Base-by-base conservation (phyloP, 2,329 filamentous ascomycete species). In the Ophiostoma himal-ulmi region DNA sequence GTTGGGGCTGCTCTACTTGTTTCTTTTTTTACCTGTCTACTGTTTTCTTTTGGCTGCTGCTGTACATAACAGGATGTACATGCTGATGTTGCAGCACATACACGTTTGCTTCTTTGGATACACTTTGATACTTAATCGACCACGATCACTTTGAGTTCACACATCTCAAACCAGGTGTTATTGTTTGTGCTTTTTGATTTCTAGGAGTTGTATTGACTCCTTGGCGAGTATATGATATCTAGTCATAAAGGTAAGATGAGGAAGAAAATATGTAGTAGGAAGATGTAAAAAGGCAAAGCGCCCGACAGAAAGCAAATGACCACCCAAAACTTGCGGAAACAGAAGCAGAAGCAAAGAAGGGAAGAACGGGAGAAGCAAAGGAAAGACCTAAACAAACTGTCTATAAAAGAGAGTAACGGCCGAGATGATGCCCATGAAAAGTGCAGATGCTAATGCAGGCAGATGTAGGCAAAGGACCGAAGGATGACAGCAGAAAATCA, bases 101-200 rank as follows among this genome's bases (percentile, higher is more conserved):
- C 5, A 20, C 41, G 5, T n/a, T n/a, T n/a, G 5, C 37, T 39
- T 64, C 52, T 67, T 41, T 52, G 67, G 66, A 70, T 70, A 62
- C 57, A 62, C 57, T 30, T 62, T 34, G 44, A 48, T 48, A 48
- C 44, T 48, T 7, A n/a, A 48, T n/a, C n/a, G 44, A 48, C 44
- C 44, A 39, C 5, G 44, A 48, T 48, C 44, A 48, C 14, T 48
- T 48, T 48, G 44, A 48, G 30, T 48, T 20, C 17, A 48, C 44
- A 20, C 44, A 48, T 20, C 7, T n/a, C 44, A 48, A 2, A 48
- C 44, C 37, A 39, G 37, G 37, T 11, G 2, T n/a, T 48, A 20
- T 48, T 48, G 17, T 5, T 48, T 48, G 17, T 48, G 8, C 3
- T 20, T 48, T 48, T 48, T 20, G 41, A 48, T n/a, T 48, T 48